These are phyloP conservation scores for Blastobotrys terrestris DNA, from an alignment of 805 yeast genomes.

Conservation along the genomic window DNA sequence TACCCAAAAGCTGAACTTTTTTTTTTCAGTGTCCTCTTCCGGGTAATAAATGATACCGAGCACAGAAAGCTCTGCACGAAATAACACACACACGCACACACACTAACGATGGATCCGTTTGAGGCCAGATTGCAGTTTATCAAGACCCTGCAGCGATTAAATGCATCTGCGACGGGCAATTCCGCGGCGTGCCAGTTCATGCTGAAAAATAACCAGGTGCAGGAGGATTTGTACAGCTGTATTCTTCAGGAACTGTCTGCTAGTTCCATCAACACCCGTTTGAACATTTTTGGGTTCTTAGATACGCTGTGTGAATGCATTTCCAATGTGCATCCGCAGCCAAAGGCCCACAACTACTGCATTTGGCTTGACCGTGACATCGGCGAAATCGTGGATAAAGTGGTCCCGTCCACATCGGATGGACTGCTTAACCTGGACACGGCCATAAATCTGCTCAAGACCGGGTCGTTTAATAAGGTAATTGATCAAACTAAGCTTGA, in stretches of 20 bases:
- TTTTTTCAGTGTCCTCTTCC: too few relatives aligned
- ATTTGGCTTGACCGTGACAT: conserved; percentile 28
- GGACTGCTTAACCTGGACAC: conserved; percentile 17
- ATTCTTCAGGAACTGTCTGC: conserved; percentile 52
- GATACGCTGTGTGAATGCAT: conserved; percentile 44
- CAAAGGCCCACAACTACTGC: conserved; percentile 9
- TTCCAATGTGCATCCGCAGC: not conserved
- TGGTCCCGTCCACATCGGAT: conserved; percentile 13
- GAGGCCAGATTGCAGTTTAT: conserved; percentile 75
- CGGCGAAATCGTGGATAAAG: conserved; percentile 23
- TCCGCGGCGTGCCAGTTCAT: conserved; percentile 25
- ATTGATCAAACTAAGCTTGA: not conserved
- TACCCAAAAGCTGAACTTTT: too few relatives aligned
- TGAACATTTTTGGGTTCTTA: conserved; percentile 63
- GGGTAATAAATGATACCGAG: too few relatives aligned
- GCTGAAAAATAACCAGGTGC: conserved; percentile 41
- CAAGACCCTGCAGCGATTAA: conserved; percentile 56
- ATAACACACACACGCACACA: too few relatives aligned
- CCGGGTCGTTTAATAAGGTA: conserved; percentile 7
- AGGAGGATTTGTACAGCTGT: conserved; percentile 64
- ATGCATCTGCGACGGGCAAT: conserved; percentile 44
- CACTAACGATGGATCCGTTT: conserved; percentile 67
- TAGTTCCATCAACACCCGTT: conserved; percentile 45
- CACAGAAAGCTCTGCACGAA: too few relatives aligned
- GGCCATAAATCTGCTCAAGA: conserved; percentile 11